phyloP scores from a whole-genome alignment of 1,284 basidiomycete species.

The Crucibulum parvulum region DNA sequence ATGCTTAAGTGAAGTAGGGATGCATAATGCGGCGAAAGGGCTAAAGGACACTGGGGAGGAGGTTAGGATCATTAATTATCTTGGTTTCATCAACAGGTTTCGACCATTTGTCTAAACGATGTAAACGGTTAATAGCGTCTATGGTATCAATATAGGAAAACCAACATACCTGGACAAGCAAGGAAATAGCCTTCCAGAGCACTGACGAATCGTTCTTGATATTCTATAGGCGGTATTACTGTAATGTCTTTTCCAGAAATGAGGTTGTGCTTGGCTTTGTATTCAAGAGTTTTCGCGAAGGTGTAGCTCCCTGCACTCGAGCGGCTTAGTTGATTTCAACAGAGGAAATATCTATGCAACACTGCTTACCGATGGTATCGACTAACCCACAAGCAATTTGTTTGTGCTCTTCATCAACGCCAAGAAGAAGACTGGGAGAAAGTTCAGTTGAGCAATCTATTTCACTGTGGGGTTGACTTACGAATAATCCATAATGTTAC shows the following conservation, averaged over 20 bases:
- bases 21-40: neutral
- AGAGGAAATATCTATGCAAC: neutral
- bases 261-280: constrained; percentile 77
- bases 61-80: constrained; percentile 39
- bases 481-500: constrained; percentile 88
- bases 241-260: constrained; percentile 73
- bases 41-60: constrained; percentile 46
- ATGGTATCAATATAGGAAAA: neutral
- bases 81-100: constrained; percentile 45
- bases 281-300: constrained; percentile 79
- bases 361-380: constrained; percentile 71
- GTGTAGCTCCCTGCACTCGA: constrained; percentile 66
- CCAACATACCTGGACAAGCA: constrained; percentile 66
- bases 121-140: neutral
- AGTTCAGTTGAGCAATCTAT: neutral
- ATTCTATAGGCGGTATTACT: constrained; percentile 74
- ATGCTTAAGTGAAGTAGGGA: too few relatives aligned
- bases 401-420: constrained; percentile 67
- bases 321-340: neutral
- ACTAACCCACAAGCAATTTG: constrained; percentile 79
- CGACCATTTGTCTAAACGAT: constrained; percentile 52
- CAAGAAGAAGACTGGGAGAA: constrained; percentile 60
- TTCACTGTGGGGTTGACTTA: constrained; percentile 34
- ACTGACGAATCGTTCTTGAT: constrained; percentile 72
- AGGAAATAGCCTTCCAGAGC: constrained; percentile 75